A percentile compares a stretch with the other conserved stretches of the same genome.
Evolutionary conservation across 2,329 filamentous ascomycete species (phyloP).

Genomic region (Chaetomium sp.): DNA sequence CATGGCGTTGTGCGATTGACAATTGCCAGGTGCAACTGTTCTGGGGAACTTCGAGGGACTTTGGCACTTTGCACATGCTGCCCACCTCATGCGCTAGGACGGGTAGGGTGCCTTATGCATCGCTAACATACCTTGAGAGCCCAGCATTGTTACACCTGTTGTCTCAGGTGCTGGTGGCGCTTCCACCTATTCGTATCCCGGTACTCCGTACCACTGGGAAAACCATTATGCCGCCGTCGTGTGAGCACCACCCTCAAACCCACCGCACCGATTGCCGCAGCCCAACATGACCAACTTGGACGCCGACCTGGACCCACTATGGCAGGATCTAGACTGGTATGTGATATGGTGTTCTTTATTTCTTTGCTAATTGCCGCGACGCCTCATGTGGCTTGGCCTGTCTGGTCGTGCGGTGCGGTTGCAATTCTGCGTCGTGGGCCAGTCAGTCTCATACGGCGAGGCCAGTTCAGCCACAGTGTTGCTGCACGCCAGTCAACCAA

Average conservation of each 20-base stretch:
- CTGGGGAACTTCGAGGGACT: neutral
- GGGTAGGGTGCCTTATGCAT: neutral
- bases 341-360: conserved; percentile 38
- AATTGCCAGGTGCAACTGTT: too few species aligned
- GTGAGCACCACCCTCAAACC: conserved; percentile 22
- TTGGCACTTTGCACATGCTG: neutral
- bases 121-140: neutral
- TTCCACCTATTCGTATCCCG: neutral
- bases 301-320: conserved; percentile 62
- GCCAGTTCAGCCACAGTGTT: too few species aligned
- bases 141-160: conserved; percentile 24
- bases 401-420: neutral
- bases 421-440: neutral
- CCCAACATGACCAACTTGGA: conserved; percentile 46
- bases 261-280: conserved; percentile 15
- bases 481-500: neutral
- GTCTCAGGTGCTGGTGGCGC: neutral
- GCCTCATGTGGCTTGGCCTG: neutral
- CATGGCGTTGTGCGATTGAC: too few species aligned
- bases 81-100: neutral
- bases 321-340: conserved; percentile 77
- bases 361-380: conserved; percentile 4
- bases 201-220: conserved; percentile 4
- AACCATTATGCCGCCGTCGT: conserved; percentile 27
- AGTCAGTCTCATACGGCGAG: too few species aligned